Conservation (phyloP, 1,284 basidiomycete species). For the Cystobasidium pallidum region DNA sequence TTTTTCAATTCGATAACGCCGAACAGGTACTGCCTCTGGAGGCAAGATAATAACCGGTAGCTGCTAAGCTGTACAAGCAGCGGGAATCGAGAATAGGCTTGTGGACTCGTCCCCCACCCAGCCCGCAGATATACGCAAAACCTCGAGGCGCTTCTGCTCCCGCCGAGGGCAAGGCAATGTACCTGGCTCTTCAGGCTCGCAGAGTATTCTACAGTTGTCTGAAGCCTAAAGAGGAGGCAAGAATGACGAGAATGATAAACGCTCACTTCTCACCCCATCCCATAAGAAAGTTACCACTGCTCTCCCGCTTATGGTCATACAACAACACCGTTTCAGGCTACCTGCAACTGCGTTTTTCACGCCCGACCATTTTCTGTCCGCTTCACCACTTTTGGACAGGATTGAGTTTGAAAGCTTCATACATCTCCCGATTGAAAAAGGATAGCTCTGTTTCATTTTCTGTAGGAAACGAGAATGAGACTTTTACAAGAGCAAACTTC, state of each 20-base stretch:
- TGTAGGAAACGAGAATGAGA: slow-evolving; percentile 56
- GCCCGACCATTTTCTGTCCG: neutral
- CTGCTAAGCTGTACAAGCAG: too few relatives aligned
- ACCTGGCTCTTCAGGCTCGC: neutral
- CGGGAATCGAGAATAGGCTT: too few relatives aligned
- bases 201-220: neutral
- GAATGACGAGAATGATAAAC: too few relatives aligned
- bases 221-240: neutral
- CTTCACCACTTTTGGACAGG: slow-evolving; percentile 62
- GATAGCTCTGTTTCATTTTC: slow-evolving; percentile 94
- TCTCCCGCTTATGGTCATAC: neutral
- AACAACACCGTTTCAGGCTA: neutral
- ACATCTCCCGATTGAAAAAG: slow-evolving; percentile 77
- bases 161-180: neutral
- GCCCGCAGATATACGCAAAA: too few relatives aligned
- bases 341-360: neutral
- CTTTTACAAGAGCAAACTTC: too few relatives aligned
- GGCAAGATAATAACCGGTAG: too few relatives aligned
- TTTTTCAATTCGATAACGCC: neutral
- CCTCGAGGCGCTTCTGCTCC: too few relatives aligned
- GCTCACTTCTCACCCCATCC: too few relatives aligned
- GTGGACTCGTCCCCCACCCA: too few relatives aligned
- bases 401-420: slow-evolving; percentile 76
- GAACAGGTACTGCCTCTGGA: too few relatives aligned
- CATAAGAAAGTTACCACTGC: too few relatives aligned